Conservation (phyloP, 192 early-diverging fungal genomes). For the Pecoramyces ruminantium region DNA sequence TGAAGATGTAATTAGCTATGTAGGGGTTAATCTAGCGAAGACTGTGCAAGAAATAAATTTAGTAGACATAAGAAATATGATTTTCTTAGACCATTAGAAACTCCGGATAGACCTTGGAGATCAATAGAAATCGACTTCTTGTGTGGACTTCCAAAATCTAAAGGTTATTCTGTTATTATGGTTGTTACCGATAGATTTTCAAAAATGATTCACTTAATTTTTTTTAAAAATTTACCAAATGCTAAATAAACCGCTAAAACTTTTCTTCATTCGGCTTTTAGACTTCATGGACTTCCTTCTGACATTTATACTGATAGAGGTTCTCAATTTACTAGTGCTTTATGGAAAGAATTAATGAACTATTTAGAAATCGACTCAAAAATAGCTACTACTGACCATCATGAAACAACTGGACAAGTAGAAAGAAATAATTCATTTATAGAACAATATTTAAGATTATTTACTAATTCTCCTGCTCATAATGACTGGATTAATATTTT, state of each 20-base stretch:
- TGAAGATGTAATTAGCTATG: conserved; percentile 11
- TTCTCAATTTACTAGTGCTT: conserved; percentile 16
- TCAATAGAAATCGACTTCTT: conserved; percentile 33
- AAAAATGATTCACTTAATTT: conserved; percentile 11
- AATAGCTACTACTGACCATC: conserved; percentile 21
- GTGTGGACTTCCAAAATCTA: conserved; percentile 3
- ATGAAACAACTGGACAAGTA: conserved; percentile 18
- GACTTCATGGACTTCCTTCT: conserved; percentile 14
- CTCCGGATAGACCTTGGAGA: conserved; percentile 14
- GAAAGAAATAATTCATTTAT: conserved; percentile 17
- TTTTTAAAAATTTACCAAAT: background rate
- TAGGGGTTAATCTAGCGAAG: conserved; percentile 12
- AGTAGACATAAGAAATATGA: conserved; percentile 14
- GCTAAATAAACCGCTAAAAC: conserved; percentile 4
- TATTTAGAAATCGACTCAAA: conserved; percentile 8
- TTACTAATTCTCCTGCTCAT: conserved; percentile 10
- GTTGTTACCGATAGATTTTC: background rate
- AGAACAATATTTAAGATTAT: conserved; percentile 15
- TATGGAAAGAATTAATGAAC: conserved; percentile 10
- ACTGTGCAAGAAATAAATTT: conserved; percentile 13
- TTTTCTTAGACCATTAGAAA: conserved; percentile 9
- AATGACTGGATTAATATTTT: conserved; percentile 22
- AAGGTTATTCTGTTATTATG: background rate
- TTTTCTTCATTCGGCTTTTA: conserved; percentile 8
- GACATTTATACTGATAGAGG: conserved; percentile 23